Conservation (phyloP, 2,329 filamentous ascomycete species). For the Bipolaris bicolor region DNA sequence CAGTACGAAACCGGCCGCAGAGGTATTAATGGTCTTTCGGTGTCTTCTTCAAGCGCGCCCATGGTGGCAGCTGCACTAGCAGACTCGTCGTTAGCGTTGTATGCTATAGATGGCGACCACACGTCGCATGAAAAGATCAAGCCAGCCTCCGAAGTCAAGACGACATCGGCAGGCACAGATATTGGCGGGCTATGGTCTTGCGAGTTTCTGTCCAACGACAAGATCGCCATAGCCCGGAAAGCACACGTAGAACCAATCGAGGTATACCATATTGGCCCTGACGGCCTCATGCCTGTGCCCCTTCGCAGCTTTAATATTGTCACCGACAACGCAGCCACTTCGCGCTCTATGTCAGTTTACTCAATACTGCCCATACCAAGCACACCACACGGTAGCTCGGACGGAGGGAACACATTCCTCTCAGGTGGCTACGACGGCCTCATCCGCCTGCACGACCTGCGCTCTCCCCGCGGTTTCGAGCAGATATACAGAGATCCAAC, state of each 20-base stretch:
- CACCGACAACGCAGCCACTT: not conserved
- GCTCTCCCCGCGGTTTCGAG: conserved; percentile 57
- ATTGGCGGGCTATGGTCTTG: conserved; percentile 56
- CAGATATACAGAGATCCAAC: conserved; percentile 61
- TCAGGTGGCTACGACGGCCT: conserved; percentile 66
- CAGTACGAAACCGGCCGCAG: conserved; percentile 53
- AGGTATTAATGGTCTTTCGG: conserved; percentile 56
- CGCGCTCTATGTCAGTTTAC: conserved; percentile 50
- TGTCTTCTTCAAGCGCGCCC: conserved; percentile 50
- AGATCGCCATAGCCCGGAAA: conserved; percentile 60
- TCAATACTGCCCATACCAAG: conserved; percentile 52
- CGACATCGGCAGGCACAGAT: conserved; percentile 16
- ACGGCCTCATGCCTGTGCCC: conserved; percentile 50
- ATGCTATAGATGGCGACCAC: conserved; percentile 42
- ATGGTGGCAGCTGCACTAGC: conserved; percentile 60
- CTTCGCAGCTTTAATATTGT: conserved; percentile 49
- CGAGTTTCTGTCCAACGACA: conserved; percentile 58
- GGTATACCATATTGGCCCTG: conserved; percentile 58
- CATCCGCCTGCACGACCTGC: conserved; percentile 65
- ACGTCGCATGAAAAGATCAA: conserved; percentile 34
- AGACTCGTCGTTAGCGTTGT: conserved; percentile 56
- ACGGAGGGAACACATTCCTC: conserved; percentile 60
- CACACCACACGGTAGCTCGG: conserved; percentile 38
- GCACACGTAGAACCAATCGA: conserved; percentile 53
- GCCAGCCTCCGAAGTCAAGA: conserved; percentile 26